Evolutionary conservation across 768 basidiomycete species (phyloP), one percentile per base, ranked within the genome.

Genomic region (Suillus sp.): DNA sequence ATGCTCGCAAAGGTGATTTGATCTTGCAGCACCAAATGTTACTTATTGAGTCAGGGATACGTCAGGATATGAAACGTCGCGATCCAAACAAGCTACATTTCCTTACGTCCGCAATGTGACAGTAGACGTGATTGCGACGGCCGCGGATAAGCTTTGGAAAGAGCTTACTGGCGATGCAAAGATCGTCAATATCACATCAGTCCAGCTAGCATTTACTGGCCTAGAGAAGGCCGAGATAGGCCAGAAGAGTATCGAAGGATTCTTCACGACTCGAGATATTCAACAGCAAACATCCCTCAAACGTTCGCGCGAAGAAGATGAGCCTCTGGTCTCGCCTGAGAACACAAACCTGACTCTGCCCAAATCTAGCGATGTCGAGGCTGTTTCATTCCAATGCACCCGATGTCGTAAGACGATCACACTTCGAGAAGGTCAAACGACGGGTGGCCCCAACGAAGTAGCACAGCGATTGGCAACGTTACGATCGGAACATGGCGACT

Each of bases 221-320:
- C 85, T 97, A 43, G 93, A 90, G 67, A 78, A 81, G 1, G 76
- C 84, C 48, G 93, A 94, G 71, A 76, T 79, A 1, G 96, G 96
- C 14, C 96, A 98, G 73, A 84, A 84, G 65, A 89, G 84, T 38
- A 96, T 99, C 61, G 91, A 96, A 72, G 86, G 89, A 1, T 99
- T 99, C 76, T 86, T 99, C 63, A 83, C 80, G 11, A 59, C 75
- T 10, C 75, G 66, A 25, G 70, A 74, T 47, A 59, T 45, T 69
- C 56, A 57, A 20, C 60, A 67, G 66, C 59, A 54, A 16, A 61
- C 73, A 50, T 68, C 40, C 35, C 57, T 69, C 27, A 84, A 86
- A 69, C 81, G 81, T 56, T 61, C 74, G 42, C 72, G 80, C 59
- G 78, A 79, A 8, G 71, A 72, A 47, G 72, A 71, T 38, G 65